Evolutionary conservation across 306 rosid genomes (phyloP).

Genomic region (Pueraria montana): DNA sequence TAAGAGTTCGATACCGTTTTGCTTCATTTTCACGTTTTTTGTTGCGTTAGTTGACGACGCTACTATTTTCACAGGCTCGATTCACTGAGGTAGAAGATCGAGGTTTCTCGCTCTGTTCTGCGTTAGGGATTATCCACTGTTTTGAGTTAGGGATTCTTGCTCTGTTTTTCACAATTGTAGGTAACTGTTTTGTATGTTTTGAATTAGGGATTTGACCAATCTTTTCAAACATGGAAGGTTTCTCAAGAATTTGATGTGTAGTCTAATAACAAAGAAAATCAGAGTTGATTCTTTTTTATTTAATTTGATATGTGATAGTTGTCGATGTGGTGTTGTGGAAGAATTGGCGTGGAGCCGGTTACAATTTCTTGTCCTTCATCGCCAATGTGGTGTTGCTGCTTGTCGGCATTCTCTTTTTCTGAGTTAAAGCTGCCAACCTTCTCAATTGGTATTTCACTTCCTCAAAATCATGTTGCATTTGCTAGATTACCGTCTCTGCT

Average conservation of each 20-base stretch:
- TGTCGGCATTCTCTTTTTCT: constrained; percentile 77
- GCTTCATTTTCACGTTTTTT: too few relatives aligned
- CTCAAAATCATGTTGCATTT: not conserved
- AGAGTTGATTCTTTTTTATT: not conserved
- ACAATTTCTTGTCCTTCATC: constrained; percentile 79
- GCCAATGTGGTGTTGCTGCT: constrained; percentile 90
- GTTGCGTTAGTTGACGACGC: too few relatives aligned
- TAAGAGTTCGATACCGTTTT: too few relatives aligned
- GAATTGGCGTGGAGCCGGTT: constrained; percentile 84
- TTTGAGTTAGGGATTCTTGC: too few relatives aligned
- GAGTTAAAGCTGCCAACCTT: constrained; percentile 95
- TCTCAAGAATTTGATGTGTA: not conserved
- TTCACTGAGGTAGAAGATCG: too few relatives aligned
- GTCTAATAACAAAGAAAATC: not conserved
- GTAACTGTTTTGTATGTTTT: too few relatives aligned
- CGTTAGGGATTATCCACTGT: too few relatives aligned
- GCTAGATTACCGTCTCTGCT: not conserved
- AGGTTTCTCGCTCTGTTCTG: too few relatives aligned
- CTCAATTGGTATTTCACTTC: constrained; percentile 73
- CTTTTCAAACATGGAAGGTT: too few relatives aligned
- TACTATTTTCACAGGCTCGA: too few relatives aligned
- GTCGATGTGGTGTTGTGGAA: constrained; percentile 90
- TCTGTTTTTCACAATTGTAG: too few relatives aligned
- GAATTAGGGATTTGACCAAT: too few relatives aligned
- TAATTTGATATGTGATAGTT: constrained; percentile 58